Percentiles rank a stretch among this genome's conserved stretches.
phyloP scores from a whole-genome alignment of 768 basidiomycete species.

The Thelephora aurantiotincta region DNA sequence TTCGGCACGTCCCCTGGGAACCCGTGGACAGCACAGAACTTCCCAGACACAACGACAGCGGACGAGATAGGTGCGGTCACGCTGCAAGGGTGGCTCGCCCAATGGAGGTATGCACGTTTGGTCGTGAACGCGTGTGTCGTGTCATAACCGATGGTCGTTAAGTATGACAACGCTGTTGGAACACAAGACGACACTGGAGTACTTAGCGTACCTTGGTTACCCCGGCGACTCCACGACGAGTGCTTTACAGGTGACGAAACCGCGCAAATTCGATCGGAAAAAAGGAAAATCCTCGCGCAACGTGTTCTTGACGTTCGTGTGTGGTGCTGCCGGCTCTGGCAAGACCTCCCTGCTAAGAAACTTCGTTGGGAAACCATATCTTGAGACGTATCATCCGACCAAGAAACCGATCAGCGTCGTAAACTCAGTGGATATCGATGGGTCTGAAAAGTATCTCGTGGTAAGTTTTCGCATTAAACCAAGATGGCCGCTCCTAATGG shows the following conservation, averaged over 20 bases:
- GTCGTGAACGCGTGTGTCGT: not conserved
- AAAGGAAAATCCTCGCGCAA: constrained; percentile 83
- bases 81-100: constrained; percentile 95
- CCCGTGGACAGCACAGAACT: constrained; percentile 88
- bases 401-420: constrained; percentile 85
- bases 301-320: constrained; percentile 87
- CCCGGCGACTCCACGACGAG: constrained; percentile 64
- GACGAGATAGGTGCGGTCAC: constrained; percentile 85
- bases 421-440: constrained; percentile 88
- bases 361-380: constrained; percentile 77
- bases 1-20: constrained; percentile 94
- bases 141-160: not conserved
- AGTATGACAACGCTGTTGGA: constrained; percentile 98
- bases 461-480: constrained; percentile 33
- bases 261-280: constrained; percentile 72
- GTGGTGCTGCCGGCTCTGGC: constrained; percentile 91
- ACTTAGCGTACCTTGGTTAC: constrained; percentile 92
- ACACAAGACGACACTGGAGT: constrained; percentile 80
- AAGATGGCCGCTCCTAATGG: constrained; percentile 1
- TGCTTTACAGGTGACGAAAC: constrained; percentile 74
- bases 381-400: constrained; percentile 71
- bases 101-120: constrained; percentile 67
- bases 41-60: constrained; percentile 80
- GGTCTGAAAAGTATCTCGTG: constrained; percentile 91
- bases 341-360: constrained; percentile 80